phyloP scores from a whole-genome alignment of 2,329 filamentous ascomycete species.

The Trichoderma sp. region DNA sequence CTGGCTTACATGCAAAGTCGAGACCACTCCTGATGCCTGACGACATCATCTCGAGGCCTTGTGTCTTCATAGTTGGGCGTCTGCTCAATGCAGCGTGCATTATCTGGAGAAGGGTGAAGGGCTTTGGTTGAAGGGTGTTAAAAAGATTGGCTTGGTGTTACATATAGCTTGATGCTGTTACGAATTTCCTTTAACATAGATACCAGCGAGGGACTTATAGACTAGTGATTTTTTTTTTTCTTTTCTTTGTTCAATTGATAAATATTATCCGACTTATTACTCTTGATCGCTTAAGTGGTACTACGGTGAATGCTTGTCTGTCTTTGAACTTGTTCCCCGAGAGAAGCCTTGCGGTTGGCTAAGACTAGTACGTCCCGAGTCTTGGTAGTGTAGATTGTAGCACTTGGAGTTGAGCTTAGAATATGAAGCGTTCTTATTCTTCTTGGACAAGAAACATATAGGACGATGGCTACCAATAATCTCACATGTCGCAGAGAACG shows the following conservation, averaged over 20 bases:
- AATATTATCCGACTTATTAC: background rate
- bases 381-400: too few relatives aligned
- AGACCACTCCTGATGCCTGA: background rate
- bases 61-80: background rate
- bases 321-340: background rate
- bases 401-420: background rate
- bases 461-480: background rate
- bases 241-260: background rate
- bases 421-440: background rate
- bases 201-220: conserved; percentile 8
- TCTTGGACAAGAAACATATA: too few relatives aligned
- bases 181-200: conserved; percentile 15
- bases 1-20: background rate
- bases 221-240: background rate
- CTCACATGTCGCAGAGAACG: background rate
- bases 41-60: background rate
- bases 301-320: background rate
- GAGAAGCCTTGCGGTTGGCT: background rate
- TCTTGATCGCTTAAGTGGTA: background rate
- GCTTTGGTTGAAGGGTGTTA: background rate
- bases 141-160: background rate
- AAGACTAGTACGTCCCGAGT: background rate
- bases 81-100: background rate
- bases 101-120: background rate
- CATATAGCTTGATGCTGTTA: conserved; percentile 8